Evolutionary conservation across 2,329 filamentous ascomycete species (phyloP).

Genomic region (Lachnellula cervina): DNA sequence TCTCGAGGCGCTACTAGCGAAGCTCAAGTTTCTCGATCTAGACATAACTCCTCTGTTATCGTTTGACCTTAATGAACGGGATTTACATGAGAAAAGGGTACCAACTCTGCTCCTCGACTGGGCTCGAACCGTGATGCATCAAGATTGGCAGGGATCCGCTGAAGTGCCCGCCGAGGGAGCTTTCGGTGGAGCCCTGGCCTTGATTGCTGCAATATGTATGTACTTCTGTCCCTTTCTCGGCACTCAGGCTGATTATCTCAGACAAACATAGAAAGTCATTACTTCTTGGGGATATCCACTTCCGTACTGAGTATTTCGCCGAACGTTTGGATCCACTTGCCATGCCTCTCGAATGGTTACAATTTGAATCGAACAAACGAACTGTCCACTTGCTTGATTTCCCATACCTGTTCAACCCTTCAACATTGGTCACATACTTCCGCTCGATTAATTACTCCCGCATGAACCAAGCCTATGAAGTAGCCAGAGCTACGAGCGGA

Average conservation of each 20-base stretch:
- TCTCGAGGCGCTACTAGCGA: conserved; percentile 33
- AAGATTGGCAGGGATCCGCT: conserved; percentile 74
- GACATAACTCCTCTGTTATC: conserved; percentile 35
- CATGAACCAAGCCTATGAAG: conserved; percentile 78
- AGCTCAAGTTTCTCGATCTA: conserved; percentile 36
- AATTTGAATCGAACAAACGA: conserved; percentile 55
- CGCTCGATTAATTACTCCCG: conserved; percentile 79
- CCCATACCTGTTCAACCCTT: conserved; percentile 71
- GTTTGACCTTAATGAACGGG: conserved; percentile 47
- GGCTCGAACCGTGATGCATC: conserved; percentile 69
- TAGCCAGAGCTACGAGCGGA: conserved; percentile 54
- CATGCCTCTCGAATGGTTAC: conserved; percentile 68
- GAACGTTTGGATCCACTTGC: conserved; percentile 71
- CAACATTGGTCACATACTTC: conserved; percentile 75
- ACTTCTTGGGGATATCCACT: conserved; percentile 63
- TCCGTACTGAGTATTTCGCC: conserved; percentile 69
- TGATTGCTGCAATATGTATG: conserved; percentile 70
- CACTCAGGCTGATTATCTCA: conserved; percentile 26
- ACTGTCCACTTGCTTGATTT: conserved; percentile 73
- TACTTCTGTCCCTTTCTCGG: conserved; percentile 16
- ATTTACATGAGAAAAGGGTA: conserved; percentile 51
- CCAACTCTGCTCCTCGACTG: conserved; percentile 61
- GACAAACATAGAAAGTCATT: conserved; percentile 60
- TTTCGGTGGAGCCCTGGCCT: conserved; percentile 70
- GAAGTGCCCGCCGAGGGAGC: conserved; percentile 64